Evolutionary conservation across 208 protist genomes (phyloP).

Genomic region (Leishmania mexicana): DNA sequence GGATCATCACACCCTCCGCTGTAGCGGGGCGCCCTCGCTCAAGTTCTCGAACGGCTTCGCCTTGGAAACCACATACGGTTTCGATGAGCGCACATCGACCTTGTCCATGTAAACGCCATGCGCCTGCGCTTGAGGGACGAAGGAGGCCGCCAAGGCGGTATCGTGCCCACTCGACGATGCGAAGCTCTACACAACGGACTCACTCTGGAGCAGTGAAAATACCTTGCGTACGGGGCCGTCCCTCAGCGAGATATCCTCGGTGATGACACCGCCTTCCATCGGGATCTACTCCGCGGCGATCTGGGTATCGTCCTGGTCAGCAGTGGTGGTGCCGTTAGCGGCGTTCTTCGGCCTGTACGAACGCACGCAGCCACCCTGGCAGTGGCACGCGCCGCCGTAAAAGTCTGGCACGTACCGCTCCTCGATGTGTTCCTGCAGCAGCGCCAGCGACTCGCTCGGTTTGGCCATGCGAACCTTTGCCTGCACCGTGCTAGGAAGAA

Average conservation of each 20-base stretch:
- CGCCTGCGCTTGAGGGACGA: slow-evolving; percentile 10
- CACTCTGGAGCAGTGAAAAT: slow-evolving; percentile 30
- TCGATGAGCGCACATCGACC: slow-evolving; percentile 14
- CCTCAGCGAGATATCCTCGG: slow-evolving; percentile 41
- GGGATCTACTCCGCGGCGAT: slow-evolving; percentile 21
- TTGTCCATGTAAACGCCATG: not conserved
- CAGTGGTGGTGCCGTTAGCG: not conserved
- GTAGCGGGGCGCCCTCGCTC: slow-evolving; percentile 30
- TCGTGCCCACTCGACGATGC: slow-evolving; percentile 34
- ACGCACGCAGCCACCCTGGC: slow-evolving; percentile 45
- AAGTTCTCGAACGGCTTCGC: slow-evolving; percentile 32
- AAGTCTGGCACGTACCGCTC: slow-evolving; percentile 45
- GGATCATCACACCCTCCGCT: slow-evolving; percentile 37
- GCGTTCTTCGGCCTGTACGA: slow-evolving; percentile 31
- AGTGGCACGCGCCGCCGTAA: slow-evolving; percentile 60
- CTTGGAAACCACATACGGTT: slow-evolving; percentile 35
- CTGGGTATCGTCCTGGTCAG: not conserved
- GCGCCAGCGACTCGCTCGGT: slow-evolving; percentile 33
- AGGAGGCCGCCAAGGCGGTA: slow-evolving; percentile 30
- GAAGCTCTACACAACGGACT: slow-evolving; percentile 54
- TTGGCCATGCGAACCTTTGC: slow-evolving; percentile 50
- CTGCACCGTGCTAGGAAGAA: slow-evolving; percentile 33
- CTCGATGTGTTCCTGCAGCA: slow-evolving; percentile 53
- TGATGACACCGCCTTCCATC: slow-evolving; percentile 18
- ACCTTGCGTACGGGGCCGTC: slow-evolving; percentile 37